These are phyloP conservation scores for Anacardium occidentale DNA, from an alignment of 345 rosid species.

Conservation along the genomic window DNA sequence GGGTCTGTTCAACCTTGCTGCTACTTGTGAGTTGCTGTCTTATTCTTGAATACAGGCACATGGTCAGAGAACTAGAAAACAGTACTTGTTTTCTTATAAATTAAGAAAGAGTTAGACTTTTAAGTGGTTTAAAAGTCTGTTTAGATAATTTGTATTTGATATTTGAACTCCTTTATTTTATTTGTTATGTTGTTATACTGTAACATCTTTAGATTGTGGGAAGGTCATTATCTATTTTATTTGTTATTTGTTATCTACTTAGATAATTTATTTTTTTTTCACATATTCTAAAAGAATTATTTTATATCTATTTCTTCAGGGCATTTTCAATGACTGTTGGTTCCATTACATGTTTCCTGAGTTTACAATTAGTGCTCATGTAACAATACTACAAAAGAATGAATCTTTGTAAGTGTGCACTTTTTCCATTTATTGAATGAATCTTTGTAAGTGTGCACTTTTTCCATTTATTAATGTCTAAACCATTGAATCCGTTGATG, in stretches of 20 bases:
- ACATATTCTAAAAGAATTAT: not conserved
- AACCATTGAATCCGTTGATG: conserved; percentile 60
- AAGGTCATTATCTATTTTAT: not conserved
- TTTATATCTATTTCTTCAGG: not conserved
- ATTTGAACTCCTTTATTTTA: too few relatives aligned
- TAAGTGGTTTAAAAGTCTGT: not conserved
- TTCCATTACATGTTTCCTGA: not conserved
- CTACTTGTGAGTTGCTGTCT: not conserved
- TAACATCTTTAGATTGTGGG: not conserved
- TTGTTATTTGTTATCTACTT: too few relatives aligned
- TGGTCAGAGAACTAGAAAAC: not conserved
- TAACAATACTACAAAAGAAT: not conserved
- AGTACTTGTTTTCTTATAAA: too few relatives aligned
- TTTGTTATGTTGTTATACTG: not conserved
- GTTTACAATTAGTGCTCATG: too few relatives aligned
- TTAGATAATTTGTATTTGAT: not conserved
- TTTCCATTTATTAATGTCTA: conserved; percentile 16
- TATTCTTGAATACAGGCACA: not conserved
- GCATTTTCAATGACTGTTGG: not conserved
- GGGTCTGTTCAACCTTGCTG: not conserved
- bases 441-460: not conserved
- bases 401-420: too few relatives aligned
- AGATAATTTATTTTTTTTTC: too few relatives aligned
- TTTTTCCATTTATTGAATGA: too few relatives aligned
- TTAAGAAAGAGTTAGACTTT: not conserved